phyloP scores from a whole-genome alignment of 257 asterid genomes.

The Thymus mandschuricus region DNA sequence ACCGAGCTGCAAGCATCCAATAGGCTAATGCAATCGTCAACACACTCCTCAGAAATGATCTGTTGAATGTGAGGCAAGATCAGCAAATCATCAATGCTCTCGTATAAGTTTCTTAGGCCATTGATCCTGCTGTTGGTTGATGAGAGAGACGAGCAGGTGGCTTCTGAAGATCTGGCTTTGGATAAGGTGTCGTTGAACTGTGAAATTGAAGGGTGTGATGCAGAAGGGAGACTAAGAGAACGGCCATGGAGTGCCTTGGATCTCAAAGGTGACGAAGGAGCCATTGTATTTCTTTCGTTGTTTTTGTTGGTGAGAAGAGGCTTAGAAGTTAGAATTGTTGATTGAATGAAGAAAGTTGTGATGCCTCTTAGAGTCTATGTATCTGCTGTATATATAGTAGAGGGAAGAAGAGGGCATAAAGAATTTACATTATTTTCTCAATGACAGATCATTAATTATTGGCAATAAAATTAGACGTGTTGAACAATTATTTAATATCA shows the following conservation, averaged over 20 bases:
- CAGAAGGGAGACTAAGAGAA: conserved; percentile 49
- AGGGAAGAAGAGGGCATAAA: too few relatives aligned
- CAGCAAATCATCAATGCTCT: conserved; percentile 38
- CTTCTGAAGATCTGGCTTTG: conserved; percentile 30
- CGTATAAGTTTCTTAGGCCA: conserved; percentile 31
- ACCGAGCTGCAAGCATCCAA: conserved; percentile 37
- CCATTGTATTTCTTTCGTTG: conserved; percentile 27
- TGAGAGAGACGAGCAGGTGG: conserved; percentile 25
- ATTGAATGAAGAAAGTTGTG: conserved; percentile 27
- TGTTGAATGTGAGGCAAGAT: conserved; percentile 32
- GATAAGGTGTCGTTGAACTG: conserved; percentile 39
- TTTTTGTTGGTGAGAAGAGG: conserved; percentile 1
- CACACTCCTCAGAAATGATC: conserved; percentile 32
- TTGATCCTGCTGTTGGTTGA: conserved; percentile 22
- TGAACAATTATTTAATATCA: not conserved
- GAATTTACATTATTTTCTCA: too few relatives aligned
- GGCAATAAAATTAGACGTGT: too few relatives aligned
- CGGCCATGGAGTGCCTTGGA: conserved; percentile 44
- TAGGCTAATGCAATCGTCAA: conserved; percentile 34
- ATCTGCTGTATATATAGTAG: conserved; percentile 15
- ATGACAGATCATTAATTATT: not conserved
- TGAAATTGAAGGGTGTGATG: conserved; percentile 24
- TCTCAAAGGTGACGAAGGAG: conserved; percentile 29
- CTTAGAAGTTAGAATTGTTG: not conserved
- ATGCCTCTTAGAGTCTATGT: not conserved